Evolutionary conservation across 495 filamentous ascomycete genomes (phyloP).

Genomic region (Aspergillus conjunctus): DNA sequence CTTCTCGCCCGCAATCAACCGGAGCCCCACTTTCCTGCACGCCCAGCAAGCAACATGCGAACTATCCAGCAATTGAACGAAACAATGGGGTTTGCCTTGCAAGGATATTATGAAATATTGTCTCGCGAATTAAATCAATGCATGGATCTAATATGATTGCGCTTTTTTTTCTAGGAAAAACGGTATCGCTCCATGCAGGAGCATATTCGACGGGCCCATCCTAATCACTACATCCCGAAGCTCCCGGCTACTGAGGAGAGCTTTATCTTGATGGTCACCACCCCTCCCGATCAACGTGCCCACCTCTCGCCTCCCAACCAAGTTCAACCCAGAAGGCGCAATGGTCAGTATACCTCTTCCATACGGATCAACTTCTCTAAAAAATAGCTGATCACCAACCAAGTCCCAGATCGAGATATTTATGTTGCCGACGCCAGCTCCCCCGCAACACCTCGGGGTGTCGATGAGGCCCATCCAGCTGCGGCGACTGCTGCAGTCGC

Average conservation of each 20-base stretch:
- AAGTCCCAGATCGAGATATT: conserved; percentile 50
- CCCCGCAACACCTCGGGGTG: conserved; percentile 67
- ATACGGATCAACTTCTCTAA: background rate
- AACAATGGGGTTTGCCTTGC: background rate
- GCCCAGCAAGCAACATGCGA: conserved; percentile 14
- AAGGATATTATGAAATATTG: background rate
- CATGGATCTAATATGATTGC: conserved; percentile 29
- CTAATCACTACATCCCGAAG: conserved; percentile 97
- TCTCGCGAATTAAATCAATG: background rate
- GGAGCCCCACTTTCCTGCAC: conserved; percentile 24
- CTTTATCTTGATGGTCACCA: conserved; percentile 93
- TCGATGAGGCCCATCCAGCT: conserved; percentile 70
- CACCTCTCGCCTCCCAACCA: conserved; percentile 59
- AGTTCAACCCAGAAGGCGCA: conserved; percentile 39
- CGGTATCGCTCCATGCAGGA: conserved; percentile 99
- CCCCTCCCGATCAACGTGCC: conserved; percentile 74
- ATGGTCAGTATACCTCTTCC: conserved; percentile 31
- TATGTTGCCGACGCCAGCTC: conserved; percentile 70
- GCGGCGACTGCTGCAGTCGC: conserved; percentile 83
- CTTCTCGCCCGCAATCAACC: conserved; percentile 26
- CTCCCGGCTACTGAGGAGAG: conserved; percentile 98
- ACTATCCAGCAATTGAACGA: conserved; percentile 12
- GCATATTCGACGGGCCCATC: conserved; percentile 96
- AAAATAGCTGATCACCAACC: conserved; percentile 37
- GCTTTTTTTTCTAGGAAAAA: conserved; percentile 68